phyloP scores from a whole-genome alignment of 768 basidiomycete species.

The Boletales sp. region DNA sequence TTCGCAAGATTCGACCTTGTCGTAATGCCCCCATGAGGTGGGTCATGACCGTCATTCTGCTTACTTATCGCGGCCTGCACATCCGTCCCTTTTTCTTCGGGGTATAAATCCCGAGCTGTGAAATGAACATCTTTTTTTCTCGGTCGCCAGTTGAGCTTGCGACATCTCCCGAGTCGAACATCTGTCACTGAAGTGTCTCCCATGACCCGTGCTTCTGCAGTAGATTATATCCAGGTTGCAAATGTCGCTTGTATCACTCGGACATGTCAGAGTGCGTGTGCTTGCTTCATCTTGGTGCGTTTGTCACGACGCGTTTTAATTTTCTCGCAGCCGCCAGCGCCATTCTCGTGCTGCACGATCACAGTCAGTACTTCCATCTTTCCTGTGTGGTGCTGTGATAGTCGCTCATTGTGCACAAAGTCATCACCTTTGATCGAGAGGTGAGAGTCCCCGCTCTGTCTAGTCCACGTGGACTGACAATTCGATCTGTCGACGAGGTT shows the following conservation, averaged over 20 bases:
- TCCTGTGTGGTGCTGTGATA: not conserved
- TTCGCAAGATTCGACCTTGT: not conserved
- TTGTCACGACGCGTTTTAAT: not conserved
- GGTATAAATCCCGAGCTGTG: constrained; percentile 1
- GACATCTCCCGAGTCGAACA: not conserved
- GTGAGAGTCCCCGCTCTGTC: not conserved
- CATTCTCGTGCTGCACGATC: constrained; percentile 17
- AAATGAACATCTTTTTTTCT: not conserved
- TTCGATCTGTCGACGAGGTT: constrained; percentile 2
- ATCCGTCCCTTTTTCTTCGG: not conserved
- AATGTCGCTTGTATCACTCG: constrained; percentile 2
- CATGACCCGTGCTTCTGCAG: constrained; percentile 1
- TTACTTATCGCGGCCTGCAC: no score
- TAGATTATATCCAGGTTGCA: constrained; percentile 1
- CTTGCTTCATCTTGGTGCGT: not conserved
- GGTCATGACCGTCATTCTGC: not conserved
- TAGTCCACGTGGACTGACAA: not conserved
- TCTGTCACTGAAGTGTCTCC: not conserved
- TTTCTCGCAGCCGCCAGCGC: constrained; percentile 7
- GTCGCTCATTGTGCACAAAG: not conserved
- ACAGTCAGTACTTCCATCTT: constrained; percentile 4
- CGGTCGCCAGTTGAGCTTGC: not conserved
- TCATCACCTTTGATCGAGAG: constrained; percentile 15
- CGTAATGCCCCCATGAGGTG: not conserved
- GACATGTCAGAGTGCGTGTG: constrained; percentile 10